These are phyloP conservation scores for Forsythia suspensa DNA, from an alignment of 257 asterid genomes.

Conservation along the genomic window DNA sequence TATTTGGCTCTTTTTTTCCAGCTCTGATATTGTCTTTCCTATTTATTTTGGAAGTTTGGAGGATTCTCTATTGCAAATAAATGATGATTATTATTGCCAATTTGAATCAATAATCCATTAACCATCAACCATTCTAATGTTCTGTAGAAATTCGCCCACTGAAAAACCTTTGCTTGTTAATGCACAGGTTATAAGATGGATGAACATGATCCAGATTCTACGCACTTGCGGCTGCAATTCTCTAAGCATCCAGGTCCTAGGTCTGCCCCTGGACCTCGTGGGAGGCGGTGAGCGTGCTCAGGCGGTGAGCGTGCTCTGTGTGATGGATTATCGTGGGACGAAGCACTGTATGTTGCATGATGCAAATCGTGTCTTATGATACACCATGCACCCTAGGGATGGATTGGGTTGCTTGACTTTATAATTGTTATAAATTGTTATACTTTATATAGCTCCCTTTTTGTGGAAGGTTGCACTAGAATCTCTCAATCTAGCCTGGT, in stretches of 20 bases:
- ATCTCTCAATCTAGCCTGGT: not conserved
- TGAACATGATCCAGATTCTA: conserved; percentile 48
- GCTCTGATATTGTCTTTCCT: not conserved
- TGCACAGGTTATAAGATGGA: conserved; percentile 58
- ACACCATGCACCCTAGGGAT: not conserved
- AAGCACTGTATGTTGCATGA: not conserved
- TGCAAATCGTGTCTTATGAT: not conserved
- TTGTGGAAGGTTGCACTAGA: not conserved
- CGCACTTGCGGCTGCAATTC: conserved; percentile 49
- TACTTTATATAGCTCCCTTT: not conserved
- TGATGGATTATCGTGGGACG: not conserved
- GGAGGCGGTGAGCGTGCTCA: conserved; percentile 31
- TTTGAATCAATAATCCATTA: not conserved
- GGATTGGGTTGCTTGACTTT: not conserved
- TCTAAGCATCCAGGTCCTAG: conserved; percentile 56
- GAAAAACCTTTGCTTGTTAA: conserved; percentile 5
- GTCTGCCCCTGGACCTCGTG: conserved; percentile 40
- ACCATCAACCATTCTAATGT: not conserved
- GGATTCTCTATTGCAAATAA: not conserved
- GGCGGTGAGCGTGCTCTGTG: not conserved
- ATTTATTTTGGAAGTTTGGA: not conserved
- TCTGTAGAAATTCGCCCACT: not conserved
- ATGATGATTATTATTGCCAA: not conserved
- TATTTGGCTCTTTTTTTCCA: not conserved
- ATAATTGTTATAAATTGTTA: not conserved